Conservation (phyloP, 306 rosid genomes). For the Castanopsis chinensis region DNA sequence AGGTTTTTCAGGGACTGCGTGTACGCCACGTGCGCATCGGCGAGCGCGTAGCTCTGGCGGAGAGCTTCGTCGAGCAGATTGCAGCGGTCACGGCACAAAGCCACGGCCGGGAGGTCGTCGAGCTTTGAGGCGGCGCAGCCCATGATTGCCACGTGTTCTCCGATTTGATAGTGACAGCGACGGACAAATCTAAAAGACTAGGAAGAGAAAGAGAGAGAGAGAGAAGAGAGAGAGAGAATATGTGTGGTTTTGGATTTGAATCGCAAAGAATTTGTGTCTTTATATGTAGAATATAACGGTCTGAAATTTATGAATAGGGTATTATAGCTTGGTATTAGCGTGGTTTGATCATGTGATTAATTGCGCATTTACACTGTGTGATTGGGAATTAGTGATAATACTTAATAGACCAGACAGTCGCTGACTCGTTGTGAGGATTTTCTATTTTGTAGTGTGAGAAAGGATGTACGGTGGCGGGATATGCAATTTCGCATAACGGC, state of each 20-base stretch:
- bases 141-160: constrained; percentile 31
- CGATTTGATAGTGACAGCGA: neutral
- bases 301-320: neutral
- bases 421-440: neutral
- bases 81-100: constrained; percentile 87
- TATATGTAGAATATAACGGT: neutral
- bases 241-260: too few species aligned
- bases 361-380: neutral
- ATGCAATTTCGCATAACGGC: constrained; percentile 42
- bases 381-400: neutral
- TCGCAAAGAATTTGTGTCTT: neutral
- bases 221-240: neutral
- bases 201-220: neutral
- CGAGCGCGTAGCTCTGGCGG: constrained; percentile 50
- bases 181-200: neutral
- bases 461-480: constrained; percentile 33
- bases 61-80: constrained; percentile 65
- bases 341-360: constrained; percentile 17
- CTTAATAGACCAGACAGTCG: constrained; percentile 6
- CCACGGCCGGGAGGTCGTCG: constrained; percentile 68
- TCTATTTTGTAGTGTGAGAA: neutral
- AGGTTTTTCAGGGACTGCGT: constrained; percentile 55
- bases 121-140: constrained; percentile 75
- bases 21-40: constrained; percentile 78
- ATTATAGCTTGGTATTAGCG: neutral